Evolutionary conservation across 2,329 filamentous ascomycete species (phyloP), one percentile per base, ranked within the genome.

Genomic region (Coccinonectria pachysandricola): DNA sequence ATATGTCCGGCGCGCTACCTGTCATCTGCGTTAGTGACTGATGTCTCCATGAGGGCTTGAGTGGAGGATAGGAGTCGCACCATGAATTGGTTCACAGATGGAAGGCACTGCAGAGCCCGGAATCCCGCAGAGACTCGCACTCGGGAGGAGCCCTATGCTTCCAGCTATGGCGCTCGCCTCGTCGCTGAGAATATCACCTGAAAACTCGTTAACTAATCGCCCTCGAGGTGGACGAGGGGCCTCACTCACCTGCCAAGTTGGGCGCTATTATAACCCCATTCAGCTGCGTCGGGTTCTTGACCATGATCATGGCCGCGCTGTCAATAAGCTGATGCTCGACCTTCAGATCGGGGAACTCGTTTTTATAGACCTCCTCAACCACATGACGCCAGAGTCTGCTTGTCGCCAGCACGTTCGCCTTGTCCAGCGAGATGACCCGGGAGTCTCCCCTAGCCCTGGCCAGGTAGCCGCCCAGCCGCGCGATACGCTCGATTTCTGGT

Each of bases 381-480:
- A 79, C 79, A 60, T 81, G 83, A 35, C 86, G 69, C 87, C 86
- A 94, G 46, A 94, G 62, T 31, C 86, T 66, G 48, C 74, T 80
- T 12, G 86, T 91, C 4, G 87, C 86, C 37, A 94, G 70, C 29
- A 95, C 86, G 52, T 94, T 94, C 31, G 86, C 87, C 71, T 94
- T 94, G 59, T 94, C 87, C 51, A 94, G 59, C 51, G 73, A 80
- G 78, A 76, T 84, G 23, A 94, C 83, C 18, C 36, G 38, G 29
- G 79, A 79, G 19, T 76, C 64, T 3, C 78, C 65, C 43, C 77
- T 72, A 29, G 79, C 75, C 36, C 86, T 66, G 5, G 86, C 86
- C 18, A 94, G 66, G 58, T 78, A 71, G 10, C 75, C 87, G 4
- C 78, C 85, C 22, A 94, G 67, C 23, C 86, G 69, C 11, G 79